Conservation (phyloP, 2,329 filamentous ascomycete species). For the Periconia sp. region DNA sequence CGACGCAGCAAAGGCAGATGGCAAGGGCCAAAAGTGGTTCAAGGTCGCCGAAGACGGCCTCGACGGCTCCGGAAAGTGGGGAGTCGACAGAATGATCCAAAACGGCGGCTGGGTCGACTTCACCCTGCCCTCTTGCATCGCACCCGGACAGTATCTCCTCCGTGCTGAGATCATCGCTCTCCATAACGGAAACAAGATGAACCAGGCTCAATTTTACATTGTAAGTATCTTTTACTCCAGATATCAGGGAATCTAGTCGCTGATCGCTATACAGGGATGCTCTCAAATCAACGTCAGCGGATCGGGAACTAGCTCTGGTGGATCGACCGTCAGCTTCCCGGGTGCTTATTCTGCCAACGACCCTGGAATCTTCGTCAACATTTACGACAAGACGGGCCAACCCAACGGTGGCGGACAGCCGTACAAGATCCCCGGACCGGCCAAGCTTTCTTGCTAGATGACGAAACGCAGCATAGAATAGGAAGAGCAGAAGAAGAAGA, state of each 20-base stretch:
- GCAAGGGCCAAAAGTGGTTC: conserved; percentile 51
- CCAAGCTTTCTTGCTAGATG: conserved; percentile 20
- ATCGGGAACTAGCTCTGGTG: conserved; percentile 28
- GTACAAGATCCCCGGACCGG: conserved; percentile 27
- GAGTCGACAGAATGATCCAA: conserved; percentile 57
- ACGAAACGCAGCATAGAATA: neutral
- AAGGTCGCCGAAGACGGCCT: conserved; percentile 50
- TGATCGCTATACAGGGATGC: conserved; percentile 33
- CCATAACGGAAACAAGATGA: conserved; percentile 36
- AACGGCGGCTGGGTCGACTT: conserved; percentile 54
- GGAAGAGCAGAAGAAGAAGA: neutral
- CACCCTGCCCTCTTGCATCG: conserved; percentile 29
- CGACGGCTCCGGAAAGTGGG: conserved; percentile 52
- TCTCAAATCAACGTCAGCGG: conserved; percentile 44
- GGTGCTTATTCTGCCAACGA: conserved; percentile 42
- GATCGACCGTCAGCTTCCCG: conserved; percentile 51
- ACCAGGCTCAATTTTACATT: conserved; percentile 47
- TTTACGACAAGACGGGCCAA: conserved; percentile 22
- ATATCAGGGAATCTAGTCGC: neutral
- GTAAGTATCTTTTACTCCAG: conserved; percentile 2
- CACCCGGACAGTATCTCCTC: conserved; percentile 45
- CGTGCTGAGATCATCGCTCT: conserved; percentile 51
- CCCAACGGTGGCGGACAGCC: conserved; percentile 19
- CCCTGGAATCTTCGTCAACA: conserved; percentile 29
- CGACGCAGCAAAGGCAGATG: conserved; percentile 44